A percentile compares a stretch with the other conserved stretches of the same genome.
Conservation (phyloP, 108 stramenopile species). For the Pseudonitzschia pungens region DNA sequence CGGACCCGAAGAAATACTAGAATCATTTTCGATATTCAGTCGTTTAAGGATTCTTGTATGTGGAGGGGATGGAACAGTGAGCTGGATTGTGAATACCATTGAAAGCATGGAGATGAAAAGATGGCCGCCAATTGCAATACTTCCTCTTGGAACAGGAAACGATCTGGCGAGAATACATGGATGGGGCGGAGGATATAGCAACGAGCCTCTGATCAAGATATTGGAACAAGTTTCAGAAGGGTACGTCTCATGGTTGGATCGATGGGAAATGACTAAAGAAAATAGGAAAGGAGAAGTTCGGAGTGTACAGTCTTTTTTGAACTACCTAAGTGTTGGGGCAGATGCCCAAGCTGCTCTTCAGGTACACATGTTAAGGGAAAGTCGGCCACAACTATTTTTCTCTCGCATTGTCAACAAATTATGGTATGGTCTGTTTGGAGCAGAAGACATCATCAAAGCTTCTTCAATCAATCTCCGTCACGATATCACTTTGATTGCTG, state of each 20-base stretch:
- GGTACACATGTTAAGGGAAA: constrained; percentile 80
- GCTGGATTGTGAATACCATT: constrained; percentile 86
- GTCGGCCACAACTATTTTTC: constrained; percentile 80
- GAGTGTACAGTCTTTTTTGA: constrained; percentile 68
- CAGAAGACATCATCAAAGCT: constrained; percentile 85
- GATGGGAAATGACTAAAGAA: constrained; percentile 75
- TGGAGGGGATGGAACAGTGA: constrained; percentile 93
- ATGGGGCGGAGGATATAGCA: constrained; percentile 89
- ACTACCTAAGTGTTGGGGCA: constrained; percentile 90
- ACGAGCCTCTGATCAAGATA: constrained; percentile 72
- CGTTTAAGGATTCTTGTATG: constrained; percentile 79
- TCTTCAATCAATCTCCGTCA: constrained; percentile 61
- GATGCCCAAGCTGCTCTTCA: constrained; percentile 88
- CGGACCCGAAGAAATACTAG: constrained; percentile 75
- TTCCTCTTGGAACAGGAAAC: constrained; percentile 92
- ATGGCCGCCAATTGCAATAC: constrained; percentile 88
- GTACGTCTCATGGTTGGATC: constrained; percentile 77
- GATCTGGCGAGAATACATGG: constrained; percentile 81
- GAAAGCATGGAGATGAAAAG: constrained; percentile 75
- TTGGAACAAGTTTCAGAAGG: constrained; percentile 76
- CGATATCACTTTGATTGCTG: constrained; percentile 77
- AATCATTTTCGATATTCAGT: constrained; percentile 67
- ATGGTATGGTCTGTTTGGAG: constrained; percentile 89
- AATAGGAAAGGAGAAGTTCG: constrained; percentile 49
- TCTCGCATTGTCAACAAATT: constrained; percentile 85